phyloP scores from a whole-genome alignment of 129 eudicot species.

The Flaveria robusta region DNA sequence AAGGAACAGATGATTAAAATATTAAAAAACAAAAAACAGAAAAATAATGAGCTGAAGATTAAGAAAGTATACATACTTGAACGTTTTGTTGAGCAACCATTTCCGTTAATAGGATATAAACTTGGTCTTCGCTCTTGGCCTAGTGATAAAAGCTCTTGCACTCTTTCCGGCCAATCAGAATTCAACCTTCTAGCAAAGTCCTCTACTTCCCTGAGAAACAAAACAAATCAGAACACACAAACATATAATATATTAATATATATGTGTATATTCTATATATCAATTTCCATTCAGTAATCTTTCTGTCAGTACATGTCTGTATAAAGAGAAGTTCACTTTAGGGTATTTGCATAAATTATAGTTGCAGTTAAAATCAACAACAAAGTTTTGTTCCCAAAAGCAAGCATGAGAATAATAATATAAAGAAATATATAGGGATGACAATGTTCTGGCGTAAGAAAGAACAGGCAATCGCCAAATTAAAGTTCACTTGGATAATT shows the following conservation, averaged over 20 bases:
- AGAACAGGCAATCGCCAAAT: neutral
- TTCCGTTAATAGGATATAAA: slow-evolving; percentile 44
- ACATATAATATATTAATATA: neutral
- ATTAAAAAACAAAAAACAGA: neutral
- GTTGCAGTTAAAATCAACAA: neutral
- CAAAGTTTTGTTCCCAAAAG: neutral
- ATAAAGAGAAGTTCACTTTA: neutral
- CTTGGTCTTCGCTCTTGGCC: slow-evolving; percentile 59
- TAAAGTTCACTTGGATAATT: neutral
- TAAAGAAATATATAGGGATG: neutral
- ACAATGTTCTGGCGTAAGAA: neutral
- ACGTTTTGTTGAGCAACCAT: slow-evolving; percentile 51
- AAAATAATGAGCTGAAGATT: neutral
- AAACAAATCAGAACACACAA: slow-evolving; percentile 22
- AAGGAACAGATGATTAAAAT: neutral
- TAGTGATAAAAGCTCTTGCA: slow-evolving; percentile 65
- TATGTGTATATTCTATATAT: neutral
- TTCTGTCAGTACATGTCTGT: no score
- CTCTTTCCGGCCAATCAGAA: slow-evolving; percentile 79
- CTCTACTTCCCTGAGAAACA: slow-evolving; percentile 66
- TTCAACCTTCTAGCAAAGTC: slow-evolving; percentile 82
- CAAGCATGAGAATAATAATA: neutral
- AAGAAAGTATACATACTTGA: slow-evolving; percentile 41
- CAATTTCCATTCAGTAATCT: neutral
- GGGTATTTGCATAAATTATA: neutral